These are phyloP conservation scores for Berberis thunbergii DNA, from an alignment of 164 flowering plant genomes.

Conservation along the genomic window DNA sequence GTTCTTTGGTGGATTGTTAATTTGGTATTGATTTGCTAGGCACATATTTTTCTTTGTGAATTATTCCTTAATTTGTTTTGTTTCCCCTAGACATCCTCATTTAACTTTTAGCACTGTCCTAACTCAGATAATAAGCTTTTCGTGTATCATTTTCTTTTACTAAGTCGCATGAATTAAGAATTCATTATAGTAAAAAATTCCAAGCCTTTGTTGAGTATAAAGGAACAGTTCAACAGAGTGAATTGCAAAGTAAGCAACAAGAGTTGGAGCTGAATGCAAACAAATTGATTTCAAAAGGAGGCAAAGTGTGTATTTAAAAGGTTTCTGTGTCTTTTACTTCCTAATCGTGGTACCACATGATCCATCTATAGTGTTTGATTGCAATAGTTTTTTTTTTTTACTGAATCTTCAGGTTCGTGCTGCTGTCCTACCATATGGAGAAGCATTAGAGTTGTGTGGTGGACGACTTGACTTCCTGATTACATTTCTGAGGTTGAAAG, in stretches of 20 bases:
- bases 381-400: neutral
- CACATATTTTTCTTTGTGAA: no score
- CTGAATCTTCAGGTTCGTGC: conserved; percentile 38
- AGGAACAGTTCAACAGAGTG: conserved; percentile 54
- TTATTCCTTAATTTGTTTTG: no score
- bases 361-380: no score
- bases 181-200: conserved; percentile 12
- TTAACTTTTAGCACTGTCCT: no score
- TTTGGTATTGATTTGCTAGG: no score
- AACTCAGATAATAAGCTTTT: no score
- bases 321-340: no score
- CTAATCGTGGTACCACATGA: no score
- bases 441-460: conserved; percentile 61
- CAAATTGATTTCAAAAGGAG: conserved; percentile 58
- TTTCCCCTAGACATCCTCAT: no score
- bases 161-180: neutral
- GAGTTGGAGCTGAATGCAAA: conserved; percentile 64
- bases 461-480: conserved; percentile 75
- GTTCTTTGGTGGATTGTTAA: no score
- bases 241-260: conserved; percentile 47
- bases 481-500: conserved; percentile 67
- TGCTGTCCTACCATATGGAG: conserved; percentile 45
- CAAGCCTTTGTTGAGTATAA: conserved; percentile 90
- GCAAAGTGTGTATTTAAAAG: conserved; percentile 33
- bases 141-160: no score